A percentile compares a stretch with the other conserved stretches of the same genome.
phyloP scores from a whole-genome alignment of 208 protist species.

The Acanthamoeba triangularis region DNA sequence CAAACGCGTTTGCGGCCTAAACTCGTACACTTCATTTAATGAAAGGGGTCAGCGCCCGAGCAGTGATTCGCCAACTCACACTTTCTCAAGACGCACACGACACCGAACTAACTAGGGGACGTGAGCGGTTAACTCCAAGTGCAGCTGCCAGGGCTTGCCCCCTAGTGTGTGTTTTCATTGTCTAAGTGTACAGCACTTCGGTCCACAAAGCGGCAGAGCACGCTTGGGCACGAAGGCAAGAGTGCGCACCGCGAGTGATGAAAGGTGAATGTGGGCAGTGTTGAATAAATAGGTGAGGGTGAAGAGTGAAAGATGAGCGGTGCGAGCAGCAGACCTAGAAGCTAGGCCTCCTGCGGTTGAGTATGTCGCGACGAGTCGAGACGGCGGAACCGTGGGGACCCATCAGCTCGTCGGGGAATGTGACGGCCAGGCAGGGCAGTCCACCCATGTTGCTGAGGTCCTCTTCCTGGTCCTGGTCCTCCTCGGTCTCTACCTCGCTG shows the following conservation, averaged over 20 bases:
- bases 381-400: not conserved
- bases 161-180: not conserved
- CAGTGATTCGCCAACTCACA: no score
- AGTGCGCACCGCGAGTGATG: not conserved
- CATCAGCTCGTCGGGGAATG: conserved; percentile 23
- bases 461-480: not conserved
- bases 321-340: not conserved
- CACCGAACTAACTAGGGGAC: no score
- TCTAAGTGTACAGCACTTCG: not conserved
- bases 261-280: not conserved
- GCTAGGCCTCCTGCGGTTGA: not conserved
- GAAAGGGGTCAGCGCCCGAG: no score
- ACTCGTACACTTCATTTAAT: no score
- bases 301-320: not conserved
- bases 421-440: conserved; percentile 7
- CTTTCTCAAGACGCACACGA: no score
- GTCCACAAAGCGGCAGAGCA: not conserved
- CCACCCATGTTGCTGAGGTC: conserved; percentile 32
- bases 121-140: no score
- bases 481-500: not conserved
- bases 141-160: no score
- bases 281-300: no score
- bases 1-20: no score
- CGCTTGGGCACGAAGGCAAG: not conserved
- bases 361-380: conserved; percentile 9